Conservation (phyloP, 2,329 filamentous ascomycete genomes). For the Xylariaceae sp. region DNA sequence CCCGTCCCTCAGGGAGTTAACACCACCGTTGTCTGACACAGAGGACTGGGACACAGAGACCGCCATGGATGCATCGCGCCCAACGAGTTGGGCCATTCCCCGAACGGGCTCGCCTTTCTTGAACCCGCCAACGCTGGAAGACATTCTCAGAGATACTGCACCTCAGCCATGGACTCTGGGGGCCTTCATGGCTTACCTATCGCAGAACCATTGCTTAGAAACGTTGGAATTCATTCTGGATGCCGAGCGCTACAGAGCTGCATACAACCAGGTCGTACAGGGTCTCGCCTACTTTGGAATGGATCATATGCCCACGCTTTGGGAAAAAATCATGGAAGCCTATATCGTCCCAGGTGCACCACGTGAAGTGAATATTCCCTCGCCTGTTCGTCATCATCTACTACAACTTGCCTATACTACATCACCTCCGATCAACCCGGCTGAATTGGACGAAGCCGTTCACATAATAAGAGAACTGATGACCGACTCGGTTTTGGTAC, state of each 20-base stretch:
- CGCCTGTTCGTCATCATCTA: slow-evolving; percentile 76
- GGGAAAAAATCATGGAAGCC: slow-evolving; percentile 82
- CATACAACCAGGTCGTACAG: slow-evolving; percentile 46
- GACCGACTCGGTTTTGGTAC: slow-evolving; percentile 92
- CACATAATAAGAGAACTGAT: slow-evolving; percentile 91
- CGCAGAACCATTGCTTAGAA: slow-evolving; percentile 94
- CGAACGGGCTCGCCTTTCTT: slow-evolving; percentile 36
- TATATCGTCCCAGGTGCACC: slow-evolving; percentile 85
- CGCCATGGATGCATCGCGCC: slow-evolving; percentile 47
- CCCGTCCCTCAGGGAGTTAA: slow-evolving; percentile 39
- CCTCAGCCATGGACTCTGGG: slow-evolving; percentile 84
- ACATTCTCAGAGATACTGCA: slow-evolving; percentile 83
- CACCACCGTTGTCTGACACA: slow-evolving; percentile 43
- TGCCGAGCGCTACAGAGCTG: slow-evolving; percentile 73
- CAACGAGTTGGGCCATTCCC: slow-evolving; percentile 45
- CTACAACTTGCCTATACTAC: slow-evolving; percentile 57
- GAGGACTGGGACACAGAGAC: slow-evolving; percentile 42
- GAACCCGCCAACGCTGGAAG: slow-evolving; percentile 66
- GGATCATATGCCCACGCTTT: slow-evolving; percentile 73
- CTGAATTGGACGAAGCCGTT: slow-evolving; percentile 75
- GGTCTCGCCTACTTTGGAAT: slow-evolving; percentile 42
- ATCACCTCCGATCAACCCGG: slow-evolving; percentile 66
- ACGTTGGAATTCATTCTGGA: slow-evolving; percentile 97
- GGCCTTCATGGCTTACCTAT: slow-evolving; percentile 94
- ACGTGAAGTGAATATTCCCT: slow-evolving; percentile 86